Conservation (phyloP, 176 grass and related monocot species). For the Musa acuminata region DNA sequence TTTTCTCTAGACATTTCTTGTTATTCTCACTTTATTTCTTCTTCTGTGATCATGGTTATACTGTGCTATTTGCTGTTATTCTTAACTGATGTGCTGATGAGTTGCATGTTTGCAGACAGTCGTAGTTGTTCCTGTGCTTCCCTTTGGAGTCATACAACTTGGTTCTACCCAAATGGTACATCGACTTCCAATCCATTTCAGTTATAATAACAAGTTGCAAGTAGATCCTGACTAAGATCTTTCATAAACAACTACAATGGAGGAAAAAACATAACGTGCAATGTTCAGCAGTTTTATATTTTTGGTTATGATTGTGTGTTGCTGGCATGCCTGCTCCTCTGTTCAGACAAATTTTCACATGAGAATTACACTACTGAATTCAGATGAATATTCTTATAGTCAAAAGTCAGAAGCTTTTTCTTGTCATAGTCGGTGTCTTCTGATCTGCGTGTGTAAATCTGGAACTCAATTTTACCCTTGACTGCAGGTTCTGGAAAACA, state of each 20-base stretch:
- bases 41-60: neutral
- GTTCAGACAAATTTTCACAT: neutral
- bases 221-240: neutral
- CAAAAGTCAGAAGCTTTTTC: neutral
- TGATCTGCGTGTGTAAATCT: slow-evolving; percentile 6
- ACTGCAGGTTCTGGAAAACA: slow-evolving; percentile 70
- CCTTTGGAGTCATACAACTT: slow-evolving; percentile 59
- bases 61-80: neutral
- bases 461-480: neutral
- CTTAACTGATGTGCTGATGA: slow-evolving; percentile 10
- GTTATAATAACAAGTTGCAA: neutral
- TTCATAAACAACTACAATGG: neutral
- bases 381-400: neutral
- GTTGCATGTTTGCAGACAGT: slow-evolving; percentile 48
- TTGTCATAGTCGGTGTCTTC: neutral
- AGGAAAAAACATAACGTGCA: neutral
- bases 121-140: slow-evolving; percentile 67
- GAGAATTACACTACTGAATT: neutral
- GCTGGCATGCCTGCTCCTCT: neutral
- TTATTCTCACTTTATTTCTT: slow-evolving; percentile 5
- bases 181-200: neutral
- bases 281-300: neutral
- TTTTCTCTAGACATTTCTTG: slow-evolving; percentile 12
- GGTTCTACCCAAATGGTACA: slow-evolving; percentile 61
- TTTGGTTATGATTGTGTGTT: neutral